phyloP scores from a whole-genome alignment of 164 flowering plant genomes.

The Sextonia rubra region DNA sequence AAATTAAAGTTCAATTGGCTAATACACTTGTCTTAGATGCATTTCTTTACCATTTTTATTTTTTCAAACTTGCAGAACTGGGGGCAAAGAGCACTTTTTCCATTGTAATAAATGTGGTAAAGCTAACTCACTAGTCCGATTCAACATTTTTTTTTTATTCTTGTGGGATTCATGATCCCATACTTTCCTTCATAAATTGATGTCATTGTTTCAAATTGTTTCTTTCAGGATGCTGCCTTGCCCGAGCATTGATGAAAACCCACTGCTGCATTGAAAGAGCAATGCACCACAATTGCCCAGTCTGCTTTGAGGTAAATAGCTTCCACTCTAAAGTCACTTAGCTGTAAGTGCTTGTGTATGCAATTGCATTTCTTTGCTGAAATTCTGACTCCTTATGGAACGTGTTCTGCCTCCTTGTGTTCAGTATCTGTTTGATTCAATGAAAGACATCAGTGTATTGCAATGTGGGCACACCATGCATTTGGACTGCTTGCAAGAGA shows the following conservation, averaged over 20 bases:
- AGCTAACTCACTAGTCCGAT: background rate
- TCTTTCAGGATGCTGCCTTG: conserved; percentile 67
- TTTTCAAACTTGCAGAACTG: conserved; percentile 31
- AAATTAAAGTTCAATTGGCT: background rate
- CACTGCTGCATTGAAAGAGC: conserved; percentile 81
- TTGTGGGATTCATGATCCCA: background rate
- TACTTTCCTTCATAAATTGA: background rate
- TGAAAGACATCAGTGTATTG: conserved; percentile 57
- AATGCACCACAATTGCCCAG: conserved; percentile 89
- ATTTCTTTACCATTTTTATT: background rate
- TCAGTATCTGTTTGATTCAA: conserved; percentile 87
- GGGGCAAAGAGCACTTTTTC: conserved; percentile 83
- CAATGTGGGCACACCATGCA: conserved; percentile 85
- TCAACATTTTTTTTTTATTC: background rate
- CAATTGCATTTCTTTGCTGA: background rate
- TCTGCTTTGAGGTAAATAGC: conserved; percentile 75
- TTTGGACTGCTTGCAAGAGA: conserved; percentile 69
- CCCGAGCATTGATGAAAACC: conserved; percentile 44
- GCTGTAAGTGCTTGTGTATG: background rate
- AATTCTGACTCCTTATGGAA: background rate
- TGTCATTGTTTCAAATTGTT: background rate
- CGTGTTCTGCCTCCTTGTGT: background rate
- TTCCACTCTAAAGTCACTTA: no score
- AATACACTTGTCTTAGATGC: background rate
- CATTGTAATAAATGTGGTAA: conserved; percentile 77